Evolutionary conservation across 345 rosid species (phyloP), one percentile per base, ranked within the genome.

Genomic region (Eucalyptus lansdowneana): DNA sequence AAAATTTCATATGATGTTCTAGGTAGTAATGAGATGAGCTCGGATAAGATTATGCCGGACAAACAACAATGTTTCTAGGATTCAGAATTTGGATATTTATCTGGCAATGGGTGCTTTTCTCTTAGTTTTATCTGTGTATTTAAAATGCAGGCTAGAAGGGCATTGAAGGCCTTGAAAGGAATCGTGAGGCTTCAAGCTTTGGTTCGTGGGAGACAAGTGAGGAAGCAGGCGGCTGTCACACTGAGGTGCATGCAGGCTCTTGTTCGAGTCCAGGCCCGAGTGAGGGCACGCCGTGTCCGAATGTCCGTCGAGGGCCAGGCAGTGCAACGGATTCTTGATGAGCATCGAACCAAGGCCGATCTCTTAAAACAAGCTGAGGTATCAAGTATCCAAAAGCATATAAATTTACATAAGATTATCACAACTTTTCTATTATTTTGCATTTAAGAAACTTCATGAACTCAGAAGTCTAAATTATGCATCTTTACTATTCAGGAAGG

Each of bases 171-270:
- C 24, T 92, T 98, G 93, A 98, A 93, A 94, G 99, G 98, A 69
- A 94, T 98, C 45, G 99, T 98, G 29, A 96, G 98, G 91, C 94
- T 98, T 51, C 99, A 98, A 93, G 99, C 99, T 88, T 87, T 98
- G 45, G 98, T 96, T 80, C 95, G 99, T 76, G 99, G 98, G 49
- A 89, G 99, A 87, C 98, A 97, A 89, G 98, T 97, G 90, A 96
- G 99, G 94, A 98, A 98, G 90, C 99, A 98, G 87, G 99, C 99
- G 44, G 99, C 98, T 47, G 99, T 97, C 58, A 98, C 99, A 40
- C 93, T 98, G 37, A 95, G 96, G 92, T 97, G 99, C 88, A 98
- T 98, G 99, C 99, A 98, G 92, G 99, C 99, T 91, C 96, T 97
- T 9, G 98, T 97, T 50, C 91, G 99, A 50, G 98, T 97, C n/a